phyloP scores from a whole-genome alignment of 331 rosid genomes.

The Rhamnella rubrinervis region DNA sequence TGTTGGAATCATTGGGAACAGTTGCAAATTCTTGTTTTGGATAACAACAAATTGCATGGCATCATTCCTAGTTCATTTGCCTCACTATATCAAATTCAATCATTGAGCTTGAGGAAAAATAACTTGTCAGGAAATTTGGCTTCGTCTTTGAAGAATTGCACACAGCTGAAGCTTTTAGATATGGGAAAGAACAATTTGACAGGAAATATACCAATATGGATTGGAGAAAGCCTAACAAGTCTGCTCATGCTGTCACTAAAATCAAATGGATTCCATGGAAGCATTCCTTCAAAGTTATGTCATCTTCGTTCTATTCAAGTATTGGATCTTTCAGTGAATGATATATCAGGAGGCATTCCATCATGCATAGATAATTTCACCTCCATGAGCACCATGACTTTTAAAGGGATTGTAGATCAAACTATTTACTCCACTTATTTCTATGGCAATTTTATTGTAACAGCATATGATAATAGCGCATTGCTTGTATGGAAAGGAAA shows the following conservation, averaged over 20 bases:
- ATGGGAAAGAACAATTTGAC: constrained; percentile 30
- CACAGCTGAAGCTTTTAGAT: constrained; percentile 25
- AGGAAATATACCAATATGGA: constrained; percentile 30
- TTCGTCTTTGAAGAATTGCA: constrained; percentile 17
- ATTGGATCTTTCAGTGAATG: constrained; percentile 24
- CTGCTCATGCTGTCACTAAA: constrained; percentile 27
- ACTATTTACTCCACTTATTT: not conserved
- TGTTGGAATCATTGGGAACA: constrained; percentile 14
- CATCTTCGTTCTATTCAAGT: constrained; percentile 3
- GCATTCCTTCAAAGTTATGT: constrained; percentile 26
- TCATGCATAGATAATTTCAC: constrained; percentile 16
- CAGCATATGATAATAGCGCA: not conserved
- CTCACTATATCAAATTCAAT: not conserved
- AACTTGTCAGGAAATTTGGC: constrained; percentile 7
- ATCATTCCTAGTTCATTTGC: not conserved
- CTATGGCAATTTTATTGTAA: not conserved
- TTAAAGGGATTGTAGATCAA: not conserved
- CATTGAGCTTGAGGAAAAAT: not conserved
- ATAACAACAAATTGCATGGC: not conserved
- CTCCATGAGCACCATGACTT: constrained; percentile 9
- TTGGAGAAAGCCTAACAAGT: constrained; percentile 22
- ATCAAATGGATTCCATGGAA: constrained; percentile 25
- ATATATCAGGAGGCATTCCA: constrained; percentile 36
- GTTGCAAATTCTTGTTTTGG: not conserved
- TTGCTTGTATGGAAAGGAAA: constrained; percentile 19